Evolutionary conservation across 2,329 filamentous ascomycete species (phyloP), one percentile per base, ranked within the genome.

Genomic region (Verticillium nonalfalfae): DNA sequence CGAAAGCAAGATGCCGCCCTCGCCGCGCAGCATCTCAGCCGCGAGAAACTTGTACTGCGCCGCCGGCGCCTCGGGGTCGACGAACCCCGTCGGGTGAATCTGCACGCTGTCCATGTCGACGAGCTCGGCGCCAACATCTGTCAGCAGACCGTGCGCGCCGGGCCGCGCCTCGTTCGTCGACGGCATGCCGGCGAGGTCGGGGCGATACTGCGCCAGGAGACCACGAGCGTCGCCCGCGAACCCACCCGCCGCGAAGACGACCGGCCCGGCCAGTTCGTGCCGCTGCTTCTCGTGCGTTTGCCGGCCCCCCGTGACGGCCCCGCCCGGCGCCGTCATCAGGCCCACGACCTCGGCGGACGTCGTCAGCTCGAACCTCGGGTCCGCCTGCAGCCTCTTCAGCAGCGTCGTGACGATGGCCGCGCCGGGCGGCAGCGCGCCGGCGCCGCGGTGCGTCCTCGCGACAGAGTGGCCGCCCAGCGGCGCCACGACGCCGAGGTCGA

Each of bases 21-120:
- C 85, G 0, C 85, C 86, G 3, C 86, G 75, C 33, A 89, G 74
- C 62, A 86, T 76, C 70, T 89, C 86, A 0, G 86, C 86, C 0
- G 85, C 85, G 4, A 89, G 79, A 66, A 89, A 85, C 71, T 89
- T 89, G 57, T 85, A 78, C 38, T 72, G 71, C 0, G 78, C 76
- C 1, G 65, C 66, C 0, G 75, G 72, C 36, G 78, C 76, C 1
- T 76, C 74, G 0, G 81, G 80, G 64, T 88, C 85, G 6, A 89
- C 75, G 67, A 89, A 89, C 0, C 85, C 84, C 0, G 86, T 88
- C 2, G 86, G 86, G 65, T 89, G 86, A 4, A 89, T 78, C 70
- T 89, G 86, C 2, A 89, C 84, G 62, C 76, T 78, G 54, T 81
- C 77, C 80, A 83, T 83, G 34, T 83, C 80, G 50, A 82, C 73